A percentile compares a stretch with the other conserved stretches of the same genome.
Conservation (phyloP, 768 basidiomycete species). For the Amanita jacksonii region DNA sequence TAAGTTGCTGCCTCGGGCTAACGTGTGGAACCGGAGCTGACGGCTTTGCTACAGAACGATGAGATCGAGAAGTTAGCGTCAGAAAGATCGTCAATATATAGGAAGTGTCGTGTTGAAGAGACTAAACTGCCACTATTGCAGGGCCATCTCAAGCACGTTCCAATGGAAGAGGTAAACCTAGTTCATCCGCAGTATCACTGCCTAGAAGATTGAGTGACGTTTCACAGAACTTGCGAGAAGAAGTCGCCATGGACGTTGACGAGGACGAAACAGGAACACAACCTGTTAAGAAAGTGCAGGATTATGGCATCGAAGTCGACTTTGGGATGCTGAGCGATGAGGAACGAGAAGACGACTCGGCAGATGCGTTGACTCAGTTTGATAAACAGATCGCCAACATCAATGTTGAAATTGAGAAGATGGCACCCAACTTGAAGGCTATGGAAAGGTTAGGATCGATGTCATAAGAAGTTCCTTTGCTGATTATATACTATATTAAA, state of each 20-base stretch:
- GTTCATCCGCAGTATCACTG: neutral
- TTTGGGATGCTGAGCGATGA: slow-evolving; percentile 69
- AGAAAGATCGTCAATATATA: slow-evolving; percentile 80
- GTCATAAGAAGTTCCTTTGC: neutral
- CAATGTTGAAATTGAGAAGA: slow-evolving; percentile 74
- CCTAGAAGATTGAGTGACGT: slow-evolving; percentile 3
- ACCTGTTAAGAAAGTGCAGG: slow-evolving; percentile 56
- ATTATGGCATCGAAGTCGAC: slow-evolving; percentile 87
- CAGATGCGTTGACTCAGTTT: slow-evolving; percentile 58
- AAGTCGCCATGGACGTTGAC: slow-evolving; percentile 88
- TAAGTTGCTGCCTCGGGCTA: slow-evolving; percentile 20
- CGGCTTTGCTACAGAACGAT: slow-evolving; percentile 33
- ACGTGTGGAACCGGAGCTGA: slow-evolving; percentile 1
- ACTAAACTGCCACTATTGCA: slow-evolving; percentile 68
- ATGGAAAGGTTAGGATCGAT: slow-evolving; percentile 59
- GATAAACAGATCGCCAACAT: slow-evolving; percentile 67
- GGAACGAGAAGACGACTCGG: slow-evolving; percentile 59
- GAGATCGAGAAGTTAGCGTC: slow-evolving; percentile 83
- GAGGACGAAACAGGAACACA: slow-evolving; percentile 80
- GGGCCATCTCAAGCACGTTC: slow-evolving; percentile 78
- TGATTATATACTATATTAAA: slow-evolving; percentile 15
- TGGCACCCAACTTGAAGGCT: slow-evolving; percentile 97
- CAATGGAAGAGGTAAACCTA: slow-evolving; percentile 81
- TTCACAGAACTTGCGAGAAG: slow-evolving; percentile 65
- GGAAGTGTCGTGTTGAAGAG: slow-evolving; percentile 91